Conservation (phyloP, 2,329 filamentous ascomycete species). For the Sporothrix inflata region DNA sequence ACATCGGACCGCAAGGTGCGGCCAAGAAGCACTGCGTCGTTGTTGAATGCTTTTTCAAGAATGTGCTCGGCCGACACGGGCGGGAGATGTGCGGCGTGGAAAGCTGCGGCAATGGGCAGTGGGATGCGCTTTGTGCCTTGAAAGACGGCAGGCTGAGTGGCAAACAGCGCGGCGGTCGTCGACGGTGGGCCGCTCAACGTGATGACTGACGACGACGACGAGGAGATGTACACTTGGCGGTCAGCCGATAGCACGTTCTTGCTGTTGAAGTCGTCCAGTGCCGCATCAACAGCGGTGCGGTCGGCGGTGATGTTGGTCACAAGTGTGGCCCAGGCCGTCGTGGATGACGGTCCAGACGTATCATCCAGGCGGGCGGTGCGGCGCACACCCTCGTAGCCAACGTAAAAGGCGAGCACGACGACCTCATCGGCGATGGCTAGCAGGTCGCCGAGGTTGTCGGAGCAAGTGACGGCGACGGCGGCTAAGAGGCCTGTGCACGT, state of each 20-base stretch:
- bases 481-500: slow-evolving; percentile 72
- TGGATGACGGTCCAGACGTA: not conserved
- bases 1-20: not conserved
- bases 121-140: not conserved
- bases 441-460: slow-evolving; percentile 64
- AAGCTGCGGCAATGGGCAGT: not conserved
- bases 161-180: not conserved
- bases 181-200: slow-evolving; percentile 8
- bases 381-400: not conserved
- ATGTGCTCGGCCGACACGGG: not conserved
- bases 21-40: not conserved
- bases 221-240: not conserved
- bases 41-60: too few species aligned
- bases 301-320: slow-evolving; percentile 2
- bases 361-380: not conserved
- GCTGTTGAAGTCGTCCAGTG: not conserved
- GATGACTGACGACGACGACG: not conserved
- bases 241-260: not conserved
- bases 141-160: not conserved
- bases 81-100: not conserved
- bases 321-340: not conserved
- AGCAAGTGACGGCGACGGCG: slow-evolving; percentile 65
- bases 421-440: slow-evolving; percentile 65
- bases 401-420: slow-evolving; percentile 65
- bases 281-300: not conserved